These are phyloP conservation scores for Fusarium anthophilum DNA, from an alignment of 2,329 filamentous ascomycete species.

Conservation along the genomic window DNA sequence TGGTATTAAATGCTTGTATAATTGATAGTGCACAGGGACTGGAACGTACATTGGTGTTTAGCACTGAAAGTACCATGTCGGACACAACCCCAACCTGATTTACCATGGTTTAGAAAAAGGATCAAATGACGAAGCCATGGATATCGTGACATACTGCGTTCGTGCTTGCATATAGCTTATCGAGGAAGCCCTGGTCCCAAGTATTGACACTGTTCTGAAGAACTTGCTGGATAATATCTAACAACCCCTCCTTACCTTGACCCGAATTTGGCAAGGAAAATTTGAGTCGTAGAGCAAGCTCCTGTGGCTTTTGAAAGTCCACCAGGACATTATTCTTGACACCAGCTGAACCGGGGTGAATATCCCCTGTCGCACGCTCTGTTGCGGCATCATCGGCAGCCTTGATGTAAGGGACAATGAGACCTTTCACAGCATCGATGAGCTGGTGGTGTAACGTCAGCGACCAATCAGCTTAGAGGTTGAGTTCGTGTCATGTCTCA, in stretches of 20 bases:
- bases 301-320: conserved; percentile 67
- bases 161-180: conserved; percentile 93
- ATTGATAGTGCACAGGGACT: background rate
- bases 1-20: conserved; percentile 5
- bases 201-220: conserved; percentile 93
- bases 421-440: conserved; percentile 70
- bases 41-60: conserved; percentile 86
- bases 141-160: conserved; percentile 69
- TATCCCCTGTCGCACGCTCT: conserved; percentile 61
- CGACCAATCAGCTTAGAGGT: conserved; percentile 18
- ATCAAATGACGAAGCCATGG: background rate
- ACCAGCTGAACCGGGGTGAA: conserved; percentile 52
- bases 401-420: conserved; percentile 76
- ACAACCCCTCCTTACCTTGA: conserved; percentile 75
- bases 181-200: conserved; percentile 97
- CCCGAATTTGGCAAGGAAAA: conserved; percentile 68
- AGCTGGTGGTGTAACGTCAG: conserved; percentile 60
- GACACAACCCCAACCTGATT: conserved; percentile 80
- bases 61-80: conserved; percentile 82
- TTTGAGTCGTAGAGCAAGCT: conserved; percentile 63
- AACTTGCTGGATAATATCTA: conserved; percentile 75
- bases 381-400: conserved; percentile 71
- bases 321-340: conserved; percentile 67
- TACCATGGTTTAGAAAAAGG: conserved; percentile 8
- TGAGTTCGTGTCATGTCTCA: conserved; percentile 27